These are phyloP conservation scores for Gossypium turneri DNA, from an alignment of 345 rosid genomes.

Conservation along the genomic window DNA sequence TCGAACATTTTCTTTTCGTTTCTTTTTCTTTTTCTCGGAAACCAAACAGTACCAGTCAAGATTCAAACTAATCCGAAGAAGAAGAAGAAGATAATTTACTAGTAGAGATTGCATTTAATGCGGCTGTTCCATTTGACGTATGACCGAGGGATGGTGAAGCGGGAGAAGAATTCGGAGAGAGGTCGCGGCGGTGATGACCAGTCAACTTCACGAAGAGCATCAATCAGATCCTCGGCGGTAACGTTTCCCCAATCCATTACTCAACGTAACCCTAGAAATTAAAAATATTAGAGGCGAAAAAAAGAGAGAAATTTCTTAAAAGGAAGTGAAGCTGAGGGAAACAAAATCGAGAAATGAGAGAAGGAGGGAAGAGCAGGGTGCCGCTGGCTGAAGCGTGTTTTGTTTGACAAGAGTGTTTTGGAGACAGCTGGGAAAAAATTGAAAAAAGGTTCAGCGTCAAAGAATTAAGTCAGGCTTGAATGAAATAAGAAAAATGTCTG, in stretches of 20 bases:
- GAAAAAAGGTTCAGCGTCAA: no score
- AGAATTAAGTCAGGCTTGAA: no score
- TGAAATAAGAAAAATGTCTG: conserved; percentile 21
- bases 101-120: conserved; percentile 98
- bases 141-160: conserved; percentile 85
- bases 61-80: neutral
- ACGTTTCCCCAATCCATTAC: conserved; percentile 99
- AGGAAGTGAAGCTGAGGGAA: neutral
- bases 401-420: no score
- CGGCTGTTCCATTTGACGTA: conserved; percentile 89
- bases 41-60: neutral
- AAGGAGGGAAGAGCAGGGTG: neutral
- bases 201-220: conserved; percentile 98
- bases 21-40: neutral
- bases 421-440: no score
- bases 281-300: neutral
- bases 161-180: conserved; percentile 77
- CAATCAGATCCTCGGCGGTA: conserved; percentile 82
- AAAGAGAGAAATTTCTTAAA: neutral
- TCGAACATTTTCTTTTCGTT: neutral
- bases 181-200: conserved; percentile 99
- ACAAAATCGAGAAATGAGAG: neutral
- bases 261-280: conserved; percentile 19
- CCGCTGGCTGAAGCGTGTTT: no score
- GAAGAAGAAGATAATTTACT: conserved; percentile 33